A percentile compares a stretch with the other conserved stretches of the same genome.
Evolutionary conservation across 1,284 basidiomycete genomes (phyloP).

Genomic region (Takashimella tepidaria): DNA sequence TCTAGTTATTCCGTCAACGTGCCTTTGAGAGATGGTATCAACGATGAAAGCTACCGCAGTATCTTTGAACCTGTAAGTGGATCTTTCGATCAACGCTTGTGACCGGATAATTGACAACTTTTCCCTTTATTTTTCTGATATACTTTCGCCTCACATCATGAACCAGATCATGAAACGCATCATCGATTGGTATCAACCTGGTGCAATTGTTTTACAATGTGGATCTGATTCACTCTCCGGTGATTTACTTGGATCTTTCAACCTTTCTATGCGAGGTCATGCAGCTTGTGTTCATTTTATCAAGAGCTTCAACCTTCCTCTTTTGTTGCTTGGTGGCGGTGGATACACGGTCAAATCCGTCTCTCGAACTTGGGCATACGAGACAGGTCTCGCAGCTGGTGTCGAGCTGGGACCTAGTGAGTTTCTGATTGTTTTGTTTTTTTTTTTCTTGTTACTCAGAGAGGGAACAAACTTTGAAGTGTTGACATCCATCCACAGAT

Average conservation of each 20-base stretch:
- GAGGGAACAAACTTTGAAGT: no score
- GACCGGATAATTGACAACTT: not conserved
- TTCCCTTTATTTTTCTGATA: not conserved
- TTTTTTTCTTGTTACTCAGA: no score
- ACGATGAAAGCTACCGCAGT: conserved; percentile 89
- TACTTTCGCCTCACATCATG: no score
- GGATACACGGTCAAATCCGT: conserved; percentile 99
- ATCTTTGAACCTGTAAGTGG: conserved; percentile 86
- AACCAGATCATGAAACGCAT: conserved; percentile 85
- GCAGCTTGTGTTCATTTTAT: conserved; percentile 97
- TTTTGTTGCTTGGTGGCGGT: conserved; percentile 90
- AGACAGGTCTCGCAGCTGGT: conserved; percentile 94
- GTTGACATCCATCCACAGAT: no score
- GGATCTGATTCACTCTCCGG: conserved; percentile 98
- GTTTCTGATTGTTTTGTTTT: conserved; percentile 19
- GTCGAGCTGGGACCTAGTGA: conserved; percentile 81
- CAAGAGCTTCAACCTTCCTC: conserved; percentile 89
- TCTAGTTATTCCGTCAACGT: conserved; percentile 83
- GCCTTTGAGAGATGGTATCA: conserved; percentile 90
- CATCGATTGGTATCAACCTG: conserved; percentile 93
- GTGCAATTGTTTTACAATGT: conserved; percentile 94
- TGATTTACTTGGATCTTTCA: conserved; percentile 93
- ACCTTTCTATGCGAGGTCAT: conserved; percentile 97
- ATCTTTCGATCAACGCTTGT: not conserved
- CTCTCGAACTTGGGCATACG: conserved; percentile 94